Conservation (phyloP, 75 land plant species). For the Picea sitchensis region DNA sequence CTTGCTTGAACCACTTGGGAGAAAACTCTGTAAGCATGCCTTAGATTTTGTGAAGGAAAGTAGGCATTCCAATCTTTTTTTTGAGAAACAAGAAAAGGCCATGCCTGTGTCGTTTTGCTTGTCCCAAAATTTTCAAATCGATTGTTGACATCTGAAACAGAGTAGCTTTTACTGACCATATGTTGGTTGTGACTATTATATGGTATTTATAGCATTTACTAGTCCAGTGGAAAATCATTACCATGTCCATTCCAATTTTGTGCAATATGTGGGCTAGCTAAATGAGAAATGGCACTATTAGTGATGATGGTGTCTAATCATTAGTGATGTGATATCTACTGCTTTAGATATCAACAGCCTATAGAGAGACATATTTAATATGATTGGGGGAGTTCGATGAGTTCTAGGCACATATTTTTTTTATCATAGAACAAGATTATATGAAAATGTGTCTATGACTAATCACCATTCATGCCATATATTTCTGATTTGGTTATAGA, state of each 20-base stretch:
- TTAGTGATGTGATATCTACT: not conserved
- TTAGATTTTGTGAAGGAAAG: not conserved
- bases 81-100: slow-evolving; percentile 1
- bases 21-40: slow-evolving; percentile 8
- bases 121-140: not conserved
- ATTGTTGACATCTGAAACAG: not conserved
- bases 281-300: not conserved
- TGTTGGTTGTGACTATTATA: not conserved
- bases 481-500: too few species aligned
- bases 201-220: slow-evolving; percentile 6
- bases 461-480: too few species aligned
- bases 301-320: not conserved
- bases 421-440: not conserved
- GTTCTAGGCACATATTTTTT: not conserved
- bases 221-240: not conserved
- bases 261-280: not conserved
- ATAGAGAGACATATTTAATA: not conserved
- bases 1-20: slow-evolving; percentile 8
- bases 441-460: too few species aligned
- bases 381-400: not conserved
- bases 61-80: not conserved
- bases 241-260: not conserved
- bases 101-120: not conserved
- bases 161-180: not conserved
- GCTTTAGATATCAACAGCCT: not conserved